Conservation (phyloP, 139 green algal species). For the Raphidocelis subcapitata region DNA sequence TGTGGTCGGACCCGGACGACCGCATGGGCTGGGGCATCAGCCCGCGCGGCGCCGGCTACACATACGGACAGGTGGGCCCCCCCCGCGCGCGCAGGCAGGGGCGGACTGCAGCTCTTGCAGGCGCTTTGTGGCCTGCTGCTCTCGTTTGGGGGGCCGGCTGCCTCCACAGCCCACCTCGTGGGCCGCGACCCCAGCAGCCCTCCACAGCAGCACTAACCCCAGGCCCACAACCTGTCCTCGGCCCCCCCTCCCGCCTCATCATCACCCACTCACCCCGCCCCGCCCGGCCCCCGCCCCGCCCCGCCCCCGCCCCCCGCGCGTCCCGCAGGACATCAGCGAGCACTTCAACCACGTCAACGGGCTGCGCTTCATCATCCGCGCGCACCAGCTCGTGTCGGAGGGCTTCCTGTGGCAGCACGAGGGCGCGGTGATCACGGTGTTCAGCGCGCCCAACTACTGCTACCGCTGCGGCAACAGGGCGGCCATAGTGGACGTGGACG, state of each 20-base stretch:
- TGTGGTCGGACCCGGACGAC: constrained; percentile 98
- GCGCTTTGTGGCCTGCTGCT: too few species aligned
- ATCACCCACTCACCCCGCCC: too few species aligned
- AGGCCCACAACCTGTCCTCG: too few species aligned
- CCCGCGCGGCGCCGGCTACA: constrained; percentile 85
- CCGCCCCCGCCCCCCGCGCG: too few species aligned
- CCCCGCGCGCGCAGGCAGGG: background rate
- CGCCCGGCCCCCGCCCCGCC: too few species aligned
- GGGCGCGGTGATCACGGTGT: constrained; percentile 91
- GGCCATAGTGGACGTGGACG: constrained; percentile 64
- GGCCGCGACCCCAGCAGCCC: too few species aligned
- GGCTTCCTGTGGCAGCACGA: constrained; percentile 89
- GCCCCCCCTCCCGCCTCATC: too few species aligned
- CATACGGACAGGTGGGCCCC: constrained; percentile 72
- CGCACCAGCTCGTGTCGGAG: constrained; percentile 96
- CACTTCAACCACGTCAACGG: constrained; percentile 96
- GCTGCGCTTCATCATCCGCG: constrained; percentile 95
- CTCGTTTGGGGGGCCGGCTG: too few species aligned
- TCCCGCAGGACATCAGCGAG: constrained; percentile 71
- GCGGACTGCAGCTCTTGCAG: too few species aligned
- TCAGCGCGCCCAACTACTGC: constrained; percentile 98
- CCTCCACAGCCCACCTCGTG: too few species aligned
- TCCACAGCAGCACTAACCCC: too few species aligned
- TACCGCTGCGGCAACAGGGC: constrained; percentile 69
- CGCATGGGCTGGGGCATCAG: constrained; percentile 93